Evolutionary conservation across 164 flowering plant species (phyloP), one percentile per base, ranked within the genome.

Genomic region (Taxillus chinensis): DNA sequence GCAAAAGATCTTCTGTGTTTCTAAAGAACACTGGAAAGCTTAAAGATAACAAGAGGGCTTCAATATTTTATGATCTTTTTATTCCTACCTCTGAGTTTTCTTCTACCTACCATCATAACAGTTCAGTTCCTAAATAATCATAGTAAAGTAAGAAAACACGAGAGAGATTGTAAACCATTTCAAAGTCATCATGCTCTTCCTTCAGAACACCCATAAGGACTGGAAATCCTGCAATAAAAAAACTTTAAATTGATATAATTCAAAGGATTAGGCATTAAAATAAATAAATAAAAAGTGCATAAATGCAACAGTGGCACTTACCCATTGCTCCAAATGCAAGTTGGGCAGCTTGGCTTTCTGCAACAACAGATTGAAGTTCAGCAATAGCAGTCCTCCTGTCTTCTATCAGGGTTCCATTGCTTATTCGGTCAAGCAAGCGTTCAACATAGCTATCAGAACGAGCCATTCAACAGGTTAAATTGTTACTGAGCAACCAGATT

Each of bases 261-360:
- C 2, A 2, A 27, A 27, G 27, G 27, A 27, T 27, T 27, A 72
- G 15, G 15, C 39, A 61, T 11, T 5, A 46, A 45, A 14, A 55
- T 41, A 13, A 45, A 60, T 39, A 8, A 64, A 69, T 64, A 27
- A 45, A 7, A 5, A 51, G 12, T 8, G 46, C 40, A 8, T 8
- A 27, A 48, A 41, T 27, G 55, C 58, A 14, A 64, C 54, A 62
- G 51, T 64, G 60, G 27, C 40, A 74, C 78, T 57, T 42, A 90
- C 99, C 99, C 87, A 82, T 85, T 67, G 95, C 96, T 4, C 99
- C 99, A 87, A 95, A 87, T 52, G 99, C 96, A 40, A 95, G 73
- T 76, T 95, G 99, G 16, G 93, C 86, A 62, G 83, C 79, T 62
- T 52, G 73, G 75, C 83, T 95, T 76, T 95, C 99, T 41, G 87